Evolutionary conservation across 2,329 filamentous ascomycete species (phyloP).

Genomic region (Venturia effusa): DNA sequence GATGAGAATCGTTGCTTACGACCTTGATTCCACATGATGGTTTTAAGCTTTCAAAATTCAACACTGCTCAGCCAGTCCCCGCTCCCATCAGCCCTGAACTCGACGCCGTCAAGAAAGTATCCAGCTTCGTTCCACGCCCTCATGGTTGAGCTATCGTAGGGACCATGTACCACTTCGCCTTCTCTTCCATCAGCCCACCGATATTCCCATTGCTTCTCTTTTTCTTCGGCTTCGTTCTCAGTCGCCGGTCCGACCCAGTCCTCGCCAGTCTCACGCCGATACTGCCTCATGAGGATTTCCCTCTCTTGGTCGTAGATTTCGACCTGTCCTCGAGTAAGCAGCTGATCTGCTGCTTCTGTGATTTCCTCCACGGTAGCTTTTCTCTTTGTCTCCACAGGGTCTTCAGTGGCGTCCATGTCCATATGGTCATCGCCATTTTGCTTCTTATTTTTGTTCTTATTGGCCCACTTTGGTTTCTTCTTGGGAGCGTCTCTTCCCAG

Average conservation of each 20-base stretch:
- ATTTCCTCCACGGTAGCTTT: conserved; percentile 69
- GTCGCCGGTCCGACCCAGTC: conserved; percentile 54
- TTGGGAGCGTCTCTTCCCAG: conserved; percentile 53
- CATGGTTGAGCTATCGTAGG: conserved; percentile 80
- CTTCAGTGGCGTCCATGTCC: conserved; percentile 59
- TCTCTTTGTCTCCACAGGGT: conserved; percentile 58
- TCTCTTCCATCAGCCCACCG: conserved; percentile 85
- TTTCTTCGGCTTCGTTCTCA: conserved; percentile 16
- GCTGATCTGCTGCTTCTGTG: conserved; percentile 79
- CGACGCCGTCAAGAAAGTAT: conserved; percentile 85
- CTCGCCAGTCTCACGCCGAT: conserved; percentile 74
- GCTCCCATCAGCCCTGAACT: conserved; percentile 32
- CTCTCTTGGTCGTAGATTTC: conserved; percentile 90
- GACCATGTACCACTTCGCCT: conserved; percentile 67
- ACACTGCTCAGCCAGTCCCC: not conserved
- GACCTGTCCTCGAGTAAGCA: conserved; percentile 70
- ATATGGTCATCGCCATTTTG: conserved; percentile 42
- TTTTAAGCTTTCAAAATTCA: not conserved
- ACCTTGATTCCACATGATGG: not conserved
- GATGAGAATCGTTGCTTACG: not conserved
- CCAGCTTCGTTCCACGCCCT: conserved; percentile 82
- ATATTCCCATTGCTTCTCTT: conserved; percentile 66
- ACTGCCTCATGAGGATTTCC: conserved; percentile 74
- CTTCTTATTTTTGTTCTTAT: conserved; percentile 40
- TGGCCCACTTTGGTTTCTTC: conserved; percentile 48